These are phyloP conservation scores for Suillus weaverae DNA, from an alignment of 768 basidiomycete species.

Conservation along the genomic window DNA sequence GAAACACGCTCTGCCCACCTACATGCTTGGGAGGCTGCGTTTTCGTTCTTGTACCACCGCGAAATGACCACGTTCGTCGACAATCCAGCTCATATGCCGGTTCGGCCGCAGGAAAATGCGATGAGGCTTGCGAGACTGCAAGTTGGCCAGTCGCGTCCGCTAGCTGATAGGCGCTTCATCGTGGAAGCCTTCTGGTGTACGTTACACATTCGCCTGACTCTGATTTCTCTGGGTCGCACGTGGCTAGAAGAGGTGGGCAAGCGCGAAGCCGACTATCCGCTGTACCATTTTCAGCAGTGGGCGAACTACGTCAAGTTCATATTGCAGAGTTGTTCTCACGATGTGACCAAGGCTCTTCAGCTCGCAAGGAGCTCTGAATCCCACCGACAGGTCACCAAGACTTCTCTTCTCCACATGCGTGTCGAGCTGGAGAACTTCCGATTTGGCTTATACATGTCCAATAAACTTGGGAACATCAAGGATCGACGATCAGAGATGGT, in stretches of 20 bases:
- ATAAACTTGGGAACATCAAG: slow-evolving; percentile 17
- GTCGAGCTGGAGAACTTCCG: slow-evolving; percentile 50
- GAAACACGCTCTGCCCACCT: slow-evolving; percentile 53
- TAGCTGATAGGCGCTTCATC: slow-evolving; percentile 56
- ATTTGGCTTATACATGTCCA: slow-evolving; percentile 43
- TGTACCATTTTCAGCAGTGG: slow-evolving; percentile 39
- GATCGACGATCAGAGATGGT: slow-evolving; percentile 25
- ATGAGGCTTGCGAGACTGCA: slow-evolving; percentile 50
- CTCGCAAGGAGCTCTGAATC: slow-evolving; percentile 51
- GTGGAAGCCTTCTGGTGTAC: slow-evolving; percentile 62
- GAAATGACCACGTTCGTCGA: slow-evolving; percentile 39
- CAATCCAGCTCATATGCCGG: slow-evolving; percentile 38
- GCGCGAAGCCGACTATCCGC: slow-evolving; percentile 19
- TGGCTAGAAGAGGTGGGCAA: slow-evolving; percentile 40
- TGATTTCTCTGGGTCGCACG: slow-evolving; percentile 44
- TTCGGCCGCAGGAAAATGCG: slow-evolving; percentile 47
- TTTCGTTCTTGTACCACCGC: slow-evolving; percentile 48
- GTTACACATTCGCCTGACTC: slow-evolving; percentile 50
- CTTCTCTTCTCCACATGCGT: slow-evolving; percentile 44
- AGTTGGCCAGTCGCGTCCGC: slow-evolving; percentile 58
- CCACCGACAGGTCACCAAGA: slow-evolving; percentile 52
- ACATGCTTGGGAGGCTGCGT: slow-evolving; percentile 61
- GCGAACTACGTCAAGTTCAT: slow-evolving; percentile 47
- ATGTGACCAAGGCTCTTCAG: slow-evolving; percentile 45
- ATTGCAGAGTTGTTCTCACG: slow-evolving; percentile 44